Percentiles rank a stretch among this genome's conserved stretches.
phyloP scores from a whole-genome alignment of 2,329 filamentous ascomycete genomes.

The Diplocarpon rosae region DNA sequence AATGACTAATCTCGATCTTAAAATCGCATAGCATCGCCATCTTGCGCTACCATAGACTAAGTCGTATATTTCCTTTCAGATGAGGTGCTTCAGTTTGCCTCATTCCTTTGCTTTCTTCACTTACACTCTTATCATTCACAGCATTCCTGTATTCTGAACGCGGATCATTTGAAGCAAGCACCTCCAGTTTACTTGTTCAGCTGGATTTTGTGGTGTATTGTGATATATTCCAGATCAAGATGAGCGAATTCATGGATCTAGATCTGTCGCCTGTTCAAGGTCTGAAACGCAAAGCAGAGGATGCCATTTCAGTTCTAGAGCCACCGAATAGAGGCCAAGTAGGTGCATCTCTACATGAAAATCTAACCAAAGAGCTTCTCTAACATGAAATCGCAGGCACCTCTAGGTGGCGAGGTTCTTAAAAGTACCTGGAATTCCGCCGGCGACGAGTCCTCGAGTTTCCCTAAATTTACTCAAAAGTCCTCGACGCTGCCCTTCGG shows the following conservation, averaged over 20 bases:
- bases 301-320: conserved; percentile 14
- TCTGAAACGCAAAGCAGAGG: conserved; percentile 23
- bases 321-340: conserved; percentile 13
- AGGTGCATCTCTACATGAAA: conserved; percentile 1
- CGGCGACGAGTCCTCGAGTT: conserved; percentile 14
- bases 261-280: conserved; percentile 15
- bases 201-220: too few relatives aligned
- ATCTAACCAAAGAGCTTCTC: not conserved
- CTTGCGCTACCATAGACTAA: too few relatives aligned
- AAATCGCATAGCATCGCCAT: too few relatives aligned
- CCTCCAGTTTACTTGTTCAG: too few relatives aligned
- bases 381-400: conserved; percentile 15
- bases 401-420: conserved; percentile 20
- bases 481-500: conserved; percentile 48
- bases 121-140: not conserved
- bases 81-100: not conserved
- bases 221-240: conserved; percentile 2
- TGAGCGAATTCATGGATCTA: conserved; percentile 22
- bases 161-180: too few relatives aligned
- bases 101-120: not conserved
- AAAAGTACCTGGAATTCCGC: conserved; percentile 25
- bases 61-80: too few relatives aligned
- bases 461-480: conserved; percentile 22
- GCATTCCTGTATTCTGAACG: too few relatives aligned
- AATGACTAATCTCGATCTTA: too few relatives aligned